Evolutionary conservation across 805 yeast genomes (phyloP), one percentile per base, ranked within the genome.

Genomic region (Starmerella tilneyi): DNA sequence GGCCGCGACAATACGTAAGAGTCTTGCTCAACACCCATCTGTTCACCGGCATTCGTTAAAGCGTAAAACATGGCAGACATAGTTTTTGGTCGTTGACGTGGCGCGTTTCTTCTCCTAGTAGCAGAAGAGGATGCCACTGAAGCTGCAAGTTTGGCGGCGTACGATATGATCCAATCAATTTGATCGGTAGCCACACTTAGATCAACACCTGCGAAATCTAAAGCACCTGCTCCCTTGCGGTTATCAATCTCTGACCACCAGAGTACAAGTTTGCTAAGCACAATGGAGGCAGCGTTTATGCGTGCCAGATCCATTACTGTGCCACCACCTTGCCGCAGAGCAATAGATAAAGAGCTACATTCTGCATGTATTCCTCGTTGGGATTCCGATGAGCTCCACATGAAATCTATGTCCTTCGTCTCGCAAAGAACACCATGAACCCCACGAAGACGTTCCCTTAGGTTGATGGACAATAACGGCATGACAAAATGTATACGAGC

Each of bases 1-100:
- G 96, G 96, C 42, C 85, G 80, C 1, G 96, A 88, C 43, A 89
- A 72, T 16, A 86, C 95, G 5, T 84, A 77, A 0, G 97, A 94
- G 56, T 92, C 97, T 50, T 83, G 83, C 41, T 78, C 77, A 34
- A 86, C 73, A 24, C 72, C 71, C 54, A 62, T 72, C 20, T 58
- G 56, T 24, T 67, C 71, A 40, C 79, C 73, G 4, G 79, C 78
- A 45, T 42, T 42, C 2, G 56, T 48, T 16, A 52, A 26, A 9
- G 52, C 45, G 19, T 45, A 43, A 41, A 52, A 48, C 23, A 48
- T 40, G 13, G 48, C 45, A 4, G 46, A 30, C n/a, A 32, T 15
- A 11, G 20, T 30, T 4, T 46, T 20, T 9, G 26, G 35, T 5
- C 21, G 11, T 22, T 33, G 44, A 5, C 23, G 28, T 4, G 28